Evolutionary conservation across 257 asterid species (phyloP), one percentile per base, ranked within the genome.

Genomic region (Phtheirospermum japonicum): DNA sequence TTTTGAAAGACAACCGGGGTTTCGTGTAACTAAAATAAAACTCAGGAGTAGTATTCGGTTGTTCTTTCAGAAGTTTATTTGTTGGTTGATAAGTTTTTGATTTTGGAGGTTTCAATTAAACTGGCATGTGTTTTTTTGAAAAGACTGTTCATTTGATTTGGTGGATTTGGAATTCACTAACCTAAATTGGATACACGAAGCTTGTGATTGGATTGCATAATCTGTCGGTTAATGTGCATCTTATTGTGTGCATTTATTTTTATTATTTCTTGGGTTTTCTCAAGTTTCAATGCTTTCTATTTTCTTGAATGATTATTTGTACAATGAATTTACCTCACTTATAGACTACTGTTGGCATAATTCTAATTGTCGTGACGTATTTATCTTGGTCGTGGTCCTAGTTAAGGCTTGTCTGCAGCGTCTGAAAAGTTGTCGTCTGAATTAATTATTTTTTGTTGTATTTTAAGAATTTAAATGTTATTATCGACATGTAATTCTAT

Each of bases 121-220:
- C 17, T 42, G 37, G 42, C 13, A 2, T 19, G 8, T 14, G 17
- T 20, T 16, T 13, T 32, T 26, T 36, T 52, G 16, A 16, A 11
- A 48, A 3, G 6, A 14, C 5, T 39, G 49, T 28, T 6, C n/a
- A 45, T n/a, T 14, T 30, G 33, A 26, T 33, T 63, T 50, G 59
- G 33, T 19, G 14, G 9, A 48, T 11, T 33, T 19, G 54, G 56
- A 61, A 20, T 20, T 36, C 39, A 16, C 34, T 46, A 19, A 2
- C 39, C 7, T 9, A 19, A 34, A 58, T 12, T n/a, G 57, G n/a
- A 14, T 28, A 13, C 23, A 9, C 28, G 58, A 46, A 37, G 13
- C 0, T 11, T 56, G 40, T 46, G 45, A 18, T 53, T 43, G 76
- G 60, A 28, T 34, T 46, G 40, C 54, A 14, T 12, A n/a, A 9